A percentile compares a stretch with the other conserved stretches of the same genome.
Conservation (phyloP, 2,329 filamentous ascomycete genomes). For the Rhynchosporium graminicola region DNA sequence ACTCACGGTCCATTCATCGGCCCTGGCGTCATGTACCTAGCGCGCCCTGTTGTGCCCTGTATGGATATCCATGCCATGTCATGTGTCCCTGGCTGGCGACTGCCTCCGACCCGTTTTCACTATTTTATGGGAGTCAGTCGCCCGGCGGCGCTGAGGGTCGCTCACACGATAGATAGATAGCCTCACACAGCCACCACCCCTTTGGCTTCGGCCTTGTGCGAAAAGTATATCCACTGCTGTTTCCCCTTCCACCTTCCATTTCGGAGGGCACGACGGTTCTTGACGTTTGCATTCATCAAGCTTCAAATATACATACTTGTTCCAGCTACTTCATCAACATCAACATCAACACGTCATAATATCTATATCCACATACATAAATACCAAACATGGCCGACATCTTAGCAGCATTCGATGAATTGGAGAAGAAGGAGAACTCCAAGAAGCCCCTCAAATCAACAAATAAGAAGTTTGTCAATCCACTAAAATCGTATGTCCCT, state of each 20-base stretch:
- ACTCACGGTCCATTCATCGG: not conserved
- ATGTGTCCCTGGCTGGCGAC: too few relatives aligned
- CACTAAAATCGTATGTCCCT: constrained; percentile 21
- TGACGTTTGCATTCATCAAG: not conserved
- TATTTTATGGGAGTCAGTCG: not conserved
- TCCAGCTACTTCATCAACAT: not conserved
- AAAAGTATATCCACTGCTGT: constrained; percentile 3
- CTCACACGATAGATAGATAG: constrained; percentile 13
- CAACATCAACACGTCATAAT: not conserved
- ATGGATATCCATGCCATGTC: not conserved
- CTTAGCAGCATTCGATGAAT: constrained; percentile 20
- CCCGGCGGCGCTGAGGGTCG: not conserved
- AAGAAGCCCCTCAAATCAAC: constrained; percentile 22
- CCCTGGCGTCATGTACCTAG: not conserved
- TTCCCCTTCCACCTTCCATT: not conserved
- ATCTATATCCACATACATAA: not conserved
- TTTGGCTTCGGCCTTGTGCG: not conserved
- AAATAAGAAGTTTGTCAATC: constrained; percentile 23
- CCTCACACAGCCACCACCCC: constrained; percentile 13
- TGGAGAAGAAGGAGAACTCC: constrained; percentile 22
- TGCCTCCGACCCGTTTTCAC: too few relatives aligned
- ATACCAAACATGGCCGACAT: constrained; percentile 66
- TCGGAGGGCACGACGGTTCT: not conserved
- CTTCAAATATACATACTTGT: not conserved
- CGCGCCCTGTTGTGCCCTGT: not conserved